phyloP scores from a whole-genome alignment of 1,284 basidiomycete species.

The Ganoderma leucocontextum region DNA sequence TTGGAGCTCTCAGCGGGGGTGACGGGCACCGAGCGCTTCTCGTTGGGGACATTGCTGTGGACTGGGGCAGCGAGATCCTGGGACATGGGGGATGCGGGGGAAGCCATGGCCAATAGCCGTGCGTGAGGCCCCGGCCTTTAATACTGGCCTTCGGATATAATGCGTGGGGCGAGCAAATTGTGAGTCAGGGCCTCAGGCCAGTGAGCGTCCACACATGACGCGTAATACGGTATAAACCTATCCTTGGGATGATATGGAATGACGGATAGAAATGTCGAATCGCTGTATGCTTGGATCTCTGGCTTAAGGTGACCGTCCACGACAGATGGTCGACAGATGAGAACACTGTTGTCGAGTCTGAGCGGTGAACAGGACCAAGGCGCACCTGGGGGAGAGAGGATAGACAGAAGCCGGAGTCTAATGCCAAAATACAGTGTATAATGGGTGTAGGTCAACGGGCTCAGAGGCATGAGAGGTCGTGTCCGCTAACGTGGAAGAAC shows the following conservation, averaged over 20 bases:
- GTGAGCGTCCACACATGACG: constrained; percentile 18
- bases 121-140: neutral
- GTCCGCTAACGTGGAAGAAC: constrained; percentile 2
- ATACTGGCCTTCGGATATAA: neutral
- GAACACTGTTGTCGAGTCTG: neutral
- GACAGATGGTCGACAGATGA: neutral
- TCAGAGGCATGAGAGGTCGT: neutral
- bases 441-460: neutral
- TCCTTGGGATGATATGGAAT: neutral
- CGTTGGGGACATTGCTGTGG: neutral
- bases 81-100: neutral
- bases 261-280: neutral
- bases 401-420: neutral
- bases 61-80: neutral
- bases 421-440: neutral
- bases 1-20: neutral
- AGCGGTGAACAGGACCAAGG: neutral
- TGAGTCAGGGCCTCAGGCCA: constrained; percentile 9
- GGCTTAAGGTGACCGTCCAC: neutral
- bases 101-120: neutral
- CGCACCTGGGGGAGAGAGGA: neutral
- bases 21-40: neutral
- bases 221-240: neutral
- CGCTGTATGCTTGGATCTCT: neutral
- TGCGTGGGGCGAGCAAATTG: neutral